A percentile compares a stretch with the other conserved stretches of the same genome.
These are phyloP conservation scores for Pythium guiyangense DNA, from an alignment of 352 stramenopile genomes.

Conservation along the genomic window DNA sequence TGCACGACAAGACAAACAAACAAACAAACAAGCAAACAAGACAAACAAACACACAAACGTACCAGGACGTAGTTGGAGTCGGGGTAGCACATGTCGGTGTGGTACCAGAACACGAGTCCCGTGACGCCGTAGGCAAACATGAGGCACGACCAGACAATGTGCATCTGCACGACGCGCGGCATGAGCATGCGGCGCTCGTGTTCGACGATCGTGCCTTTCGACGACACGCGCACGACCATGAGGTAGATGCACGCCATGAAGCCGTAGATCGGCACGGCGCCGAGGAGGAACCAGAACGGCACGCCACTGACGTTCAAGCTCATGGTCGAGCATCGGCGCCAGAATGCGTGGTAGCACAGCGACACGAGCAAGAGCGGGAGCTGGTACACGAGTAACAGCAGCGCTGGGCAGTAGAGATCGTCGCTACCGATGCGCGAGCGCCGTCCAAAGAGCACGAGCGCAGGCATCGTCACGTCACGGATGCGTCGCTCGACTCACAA, in stretches of 20 bases:
- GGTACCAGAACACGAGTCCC: constrained; percentile 69
- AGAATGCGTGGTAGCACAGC: constrained; percentile 58
- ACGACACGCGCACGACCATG: constrained; percentile 82
- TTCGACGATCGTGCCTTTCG: constrained; percentile 82
- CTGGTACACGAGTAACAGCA: constrained; percentile 77
- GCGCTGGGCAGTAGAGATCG: constrained; percentile 79
- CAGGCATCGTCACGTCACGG: constrained; percentile 39
- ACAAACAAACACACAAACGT: constrained; percentile 4
- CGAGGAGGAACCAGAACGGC: constrained; percentile 79
- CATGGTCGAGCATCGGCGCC: constrained; percentile 62
- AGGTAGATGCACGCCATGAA: constrained; percentile 86
- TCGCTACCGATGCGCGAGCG: constrained; percentile 82
- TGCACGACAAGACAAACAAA: neutral
- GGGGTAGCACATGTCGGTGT: constrained; percentile 57
- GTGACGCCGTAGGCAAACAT: constrained; percentile 54
- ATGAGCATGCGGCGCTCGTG: constrained; percentile 86
- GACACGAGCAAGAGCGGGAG: constrained; percentile 59
- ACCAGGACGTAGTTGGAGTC: constrained; percentile 79
- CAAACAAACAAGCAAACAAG: neutral
- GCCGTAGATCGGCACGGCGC: constrained; percentile 51
- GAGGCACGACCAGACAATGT: constrained; percentile 68
- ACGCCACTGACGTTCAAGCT: constrained; percentile 50
- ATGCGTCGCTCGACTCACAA: neutral
- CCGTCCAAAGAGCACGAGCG: constrained; percentile 80
- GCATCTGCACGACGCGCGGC: constrained; percentile 72